Conservation (phyloP, 73 alveolate genomes). For the Paraurostyla sp. region DNA sequence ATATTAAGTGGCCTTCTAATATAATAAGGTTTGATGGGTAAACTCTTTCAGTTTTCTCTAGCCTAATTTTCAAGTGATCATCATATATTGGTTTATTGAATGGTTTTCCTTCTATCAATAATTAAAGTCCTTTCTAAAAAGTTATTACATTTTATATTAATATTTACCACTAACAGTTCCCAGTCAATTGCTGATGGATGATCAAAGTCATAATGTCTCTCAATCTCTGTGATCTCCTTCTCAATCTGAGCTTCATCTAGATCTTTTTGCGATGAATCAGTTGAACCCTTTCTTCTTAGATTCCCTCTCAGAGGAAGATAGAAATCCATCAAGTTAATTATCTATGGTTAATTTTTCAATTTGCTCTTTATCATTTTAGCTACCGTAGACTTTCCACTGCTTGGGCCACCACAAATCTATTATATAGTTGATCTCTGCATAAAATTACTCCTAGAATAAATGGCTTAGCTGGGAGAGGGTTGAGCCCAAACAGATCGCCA, state of each 20-base stretch:
- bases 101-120: constrained; percentile 47
- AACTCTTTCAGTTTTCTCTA: constrained; percentile 62
- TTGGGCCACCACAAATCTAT: constrained; percentile 76
- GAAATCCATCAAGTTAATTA: constrained; percentile 62
- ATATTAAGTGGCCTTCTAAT: constrained; percentile 93
- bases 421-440: neutral
- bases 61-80: constrained; percentile 62
- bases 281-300: neutral
- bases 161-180: constrained; percentile 50
- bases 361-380: constrained; percentile 50
- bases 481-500: constrained; percentile 24
- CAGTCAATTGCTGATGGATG: constrained; percentile 76
- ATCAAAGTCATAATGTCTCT: constrained; percentile 68
- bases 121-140: constrained; percentile 52
- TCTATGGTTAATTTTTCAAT: constrained; percentile 25
- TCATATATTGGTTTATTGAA: constrained; percentile 63
- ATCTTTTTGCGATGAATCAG: neutral
- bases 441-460: constrained; percentile 54
- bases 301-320: constrained; percentile 69
- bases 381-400: constrained; percentile 76
- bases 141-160: neutral
- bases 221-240: constrained; percentile 57
- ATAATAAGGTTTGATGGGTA: constrained; percentile 81
- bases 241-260: constrained; percentile 31
- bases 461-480: constrained; percentile 50